Evolutionary conservation across 192 early-diverging fungal genomes (phyloP).

Genomic region (Coemansia sp.): DNA sequence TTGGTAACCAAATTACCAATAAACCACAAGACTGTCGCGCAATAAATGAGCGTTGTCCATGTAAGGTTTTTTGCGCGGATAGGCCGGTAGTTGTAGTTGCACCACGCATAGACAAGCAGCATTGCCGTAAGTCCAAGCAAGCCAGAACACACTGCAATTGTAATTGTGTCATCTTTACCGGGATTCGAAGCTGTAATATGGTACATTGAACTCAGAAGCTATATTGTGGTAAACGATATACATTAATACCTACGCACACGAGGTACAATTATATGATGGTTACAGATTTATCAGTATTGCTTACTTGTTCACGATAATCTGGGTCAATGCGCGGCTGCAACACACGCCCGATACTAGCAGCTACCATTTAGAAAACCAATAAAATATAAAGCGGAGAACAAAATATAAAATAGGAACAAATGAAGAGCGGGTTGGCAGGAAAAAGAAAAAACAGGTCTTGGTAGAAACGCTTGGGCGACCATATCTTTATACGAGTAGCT

Average conservation of each 20-base stretch:
- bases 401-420: neutral
- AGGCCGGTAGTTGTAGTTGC: constrained; percentile 34
- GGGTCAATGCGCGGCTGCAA: constrained; percentile 1
- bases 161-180: constrained; percentile 13
- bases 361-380: neutral
- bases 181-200: neutral
- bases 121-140: constrained; percentile 25
- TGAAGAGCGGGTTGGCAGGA: neutral
- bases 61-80: constrained; percentile 46
- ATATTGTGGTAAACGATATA: neutral
- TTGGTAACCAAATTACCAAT: constrained; percentile 32
- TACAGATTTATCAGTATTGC: neutral
- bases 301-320: neutral
- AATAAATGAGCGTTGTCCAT: constrained; percentile 32
- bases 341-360: neutral
- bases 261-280: neutral
- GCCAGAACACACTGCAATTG: constrained; percentile 14
- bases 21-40: constrained; percentile 40
- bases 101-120: constrained; percentile 30
- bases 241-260: neutral
- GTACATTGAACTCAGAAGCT: neutral
- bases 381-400: neutral
- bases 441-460: neutral
- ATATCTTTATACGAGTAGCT: neutral
- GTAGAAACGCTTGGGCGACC: neutral